phyloP scores from a whole-genome alignment of 768 basidiomycete species.

The Boletus fagicola region DNA sequence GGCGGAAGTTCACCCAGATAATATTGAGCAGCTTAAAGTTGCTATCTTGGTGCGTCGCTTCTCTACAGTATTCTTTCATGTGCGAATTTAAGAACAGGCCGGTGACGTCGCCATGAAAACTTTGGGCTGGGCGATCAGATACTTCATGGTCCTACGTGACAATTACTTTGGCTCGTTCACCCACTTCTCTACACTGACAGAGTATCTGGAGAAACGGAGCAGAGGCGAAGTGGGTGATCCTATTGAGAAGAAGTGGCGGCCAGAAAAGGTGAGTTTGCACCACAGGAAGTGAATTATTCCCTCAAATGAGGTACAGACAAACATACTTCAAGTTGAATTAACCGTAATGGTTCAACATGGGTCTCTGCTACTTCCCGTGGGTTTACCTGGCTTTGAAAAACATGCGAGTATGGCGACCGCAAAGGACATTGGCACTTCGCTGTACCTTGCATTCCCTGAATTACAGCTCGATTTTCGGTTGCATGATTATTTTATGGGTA shows the following conservation, averaged over 20 bases:
- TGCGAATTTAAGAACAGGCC: conserved; percentile 36
- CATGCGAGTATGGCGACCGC: conserved; percentile 16
- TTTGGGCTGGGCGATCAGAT: conserved; percentile 85
- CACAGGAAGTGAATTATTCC: not conserved
- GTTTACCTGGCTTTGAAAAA: conserved; percentile 60
- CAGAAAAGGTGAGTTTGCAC: conserved; percentile 57
- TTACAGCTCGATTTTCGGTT: conserved; percentile 74
- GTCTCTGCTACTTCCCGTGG: conserved; percentile 62
- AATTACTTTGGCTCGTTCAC: conserved; percentile 96
- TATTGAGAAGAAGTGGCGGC: conserved; percentile 72
- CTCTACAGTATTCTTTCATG: not conserved
- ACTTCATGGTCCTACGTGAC: conserved; percentile 84
- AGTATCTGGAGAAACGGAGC: conserved; percentile 73
- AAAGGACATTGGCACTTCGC: conserved; percentile 49
- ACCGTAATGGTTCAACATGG: conserved; percentile 51
- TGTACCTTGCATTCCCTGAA: conserved; percentile 60
- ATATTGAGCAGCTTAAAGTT: conserved; percentile 77
- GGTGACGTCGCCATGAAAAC: conserved; percentile 59
- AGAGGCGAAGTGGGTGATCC: conserved; percentile 75
- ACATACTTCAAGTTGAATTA: conserved; percentile 76
- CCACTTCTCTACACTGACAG: conserved; percentile 83
- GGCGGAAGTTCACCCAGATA: conserved; percentile 59
- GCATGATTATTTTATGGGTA: conserved; percentile 90
- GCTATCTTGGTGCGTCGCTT: conserved; percentile 49
- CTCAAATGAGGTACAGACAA: conserved; percentile 53